phyloP scores from a whole-genome alignment of 371 early-diverging fungal species.

The Actinomucor elegans region DNA sequence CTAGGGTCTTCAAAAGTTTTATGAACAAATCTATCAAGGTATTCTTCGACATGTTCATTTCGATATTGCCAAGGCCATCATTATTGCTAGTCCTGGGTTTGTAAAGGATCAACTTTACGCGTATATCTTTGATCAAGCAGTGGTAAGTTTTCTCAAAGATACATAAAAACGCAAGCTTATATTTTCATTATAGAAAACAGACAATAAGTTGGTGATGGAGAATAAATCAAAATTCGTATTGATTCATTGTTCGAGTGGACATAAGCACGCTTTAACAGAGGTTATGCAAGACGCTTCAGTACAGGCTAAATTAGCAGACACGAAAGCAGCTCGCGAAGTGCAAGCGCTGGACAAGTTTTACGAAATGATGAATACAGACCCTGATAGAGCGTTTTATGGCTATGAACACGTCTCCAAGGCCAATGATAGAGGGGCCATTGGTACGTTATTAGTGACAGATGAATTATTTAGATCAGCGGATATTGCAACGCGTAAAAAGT shows the following conservation, averaged over 20 bases:
- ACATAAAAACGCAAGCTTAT: neutral
- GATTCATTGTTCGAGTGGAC: conserved; percentile 93
- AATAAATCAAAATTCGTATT: conserved; percentile 85
- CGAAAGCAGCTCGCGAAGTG: conserved; percentile 90
- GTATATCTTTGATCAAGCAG: conserved; percentile 84
- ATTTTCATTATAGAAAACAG: conserved; percentile 59
- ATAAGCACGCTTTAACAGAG: conserved; percentile 92
- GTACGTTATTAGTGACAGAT: conserved; percentile 87
- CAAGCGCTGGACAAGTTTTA: conserved; percentile 83
- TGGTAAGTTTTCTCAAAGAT: conserved; percentile 49
- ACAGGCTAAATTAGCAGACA: conserved; percentile 81
- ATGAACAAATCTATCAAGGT: conserved; percentile 87
- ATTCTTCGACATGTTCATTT: conserved; percentile 87
- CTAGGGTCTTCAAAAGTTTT: conserved; percentile 79
- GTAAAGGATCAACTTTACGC: conserved; percentile 86
- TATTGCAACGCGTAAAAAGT: conserved; percentile 77
- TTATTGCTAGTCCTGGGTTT: conserved; percentile 95
- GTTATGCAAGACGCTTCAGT: conserved; percentile 88
- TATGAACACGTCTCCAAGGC: conserved; percentile 83
- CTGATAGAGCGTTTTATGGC: conserved; percentile 93
- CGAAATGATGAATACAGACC: conserved; percentile 84
- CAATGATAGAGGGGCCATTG: conserved; percentile 82
- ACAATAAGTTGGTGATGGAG: conserved; percentile 79
- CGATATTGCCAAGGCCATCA: conserved; percentile 87
- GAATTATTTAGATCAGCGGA: conserved; percentile 90